phyloP scores from a whole-genome alignment of 768 basidiomycete species.

The Lyophyllum decastes region DNA sequence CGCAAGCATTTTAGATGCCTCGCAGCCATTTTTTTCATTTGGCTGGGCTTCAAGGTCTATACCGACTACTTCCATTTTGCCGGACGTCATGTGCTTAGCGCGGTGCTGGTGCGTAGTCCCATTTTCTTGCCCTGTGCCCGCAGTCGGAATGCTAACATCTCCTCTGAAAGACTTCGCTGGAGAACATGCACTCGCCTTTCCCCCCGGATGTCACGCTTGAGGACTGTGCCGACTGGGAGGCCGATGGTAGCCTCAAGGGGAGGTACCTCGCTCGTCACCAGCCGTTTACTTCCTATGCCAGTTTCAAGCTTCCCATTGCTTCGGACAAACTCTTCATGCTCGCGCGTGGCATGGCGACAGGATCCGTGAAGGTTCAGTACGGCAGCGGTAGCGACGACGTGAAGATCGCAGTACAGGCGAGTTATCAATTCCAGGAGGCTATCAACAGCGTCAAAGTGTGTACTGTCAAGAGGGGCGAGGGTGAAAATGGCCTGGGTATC shows the following conservation, averaged over 20 bases:
- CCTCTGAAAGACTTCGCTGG: neutral
- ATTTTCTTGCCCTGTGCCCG: too few relatives aligned
- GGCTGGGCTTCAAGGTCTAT: neutral
- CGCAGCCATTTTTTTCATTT: neutral
- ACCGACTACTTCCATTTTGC: neutral
- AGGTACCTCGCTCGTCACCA: neutral
- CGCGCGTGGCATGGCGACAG: conserved; percentile 27
- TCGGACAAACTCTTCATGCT: conserved; percentile 29
- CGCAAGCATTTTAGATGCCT: neutral
- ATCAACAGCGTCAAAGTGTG: conserved; percentile 28
- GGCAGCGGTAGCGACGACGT: conserved; percentile 20
- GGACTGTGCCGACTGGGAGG: conserved; percentile 17
- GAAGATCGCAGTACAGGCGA: conserved; percentile 24
- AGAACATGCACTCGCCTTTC: conserved; percentile 10
- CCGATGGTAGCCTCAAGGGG: neutral
- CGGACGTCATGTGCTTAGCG: too few relatives aligned
- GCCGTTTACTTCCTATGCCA: conserved; percentile 11
- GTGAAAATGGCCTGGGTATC: conserved; percentile 34
- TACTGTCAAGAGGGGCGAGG: conserved; percentile 19
- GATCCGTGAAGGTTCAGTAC: conserved; percentile 23
- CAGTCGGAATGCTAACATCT: neutral
- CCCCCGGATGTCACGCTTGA: conserved; percentile 19
- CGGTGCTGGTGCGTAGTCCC: too few relatives aligned
- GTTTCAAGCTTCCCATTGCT: conserved; percentile 26
- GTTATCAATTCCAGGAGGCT: conserved; percentile 21